Base-by-base conservation (phyloP, 352 stramenopile genomes). In the Peronospora destructor region DNA sequence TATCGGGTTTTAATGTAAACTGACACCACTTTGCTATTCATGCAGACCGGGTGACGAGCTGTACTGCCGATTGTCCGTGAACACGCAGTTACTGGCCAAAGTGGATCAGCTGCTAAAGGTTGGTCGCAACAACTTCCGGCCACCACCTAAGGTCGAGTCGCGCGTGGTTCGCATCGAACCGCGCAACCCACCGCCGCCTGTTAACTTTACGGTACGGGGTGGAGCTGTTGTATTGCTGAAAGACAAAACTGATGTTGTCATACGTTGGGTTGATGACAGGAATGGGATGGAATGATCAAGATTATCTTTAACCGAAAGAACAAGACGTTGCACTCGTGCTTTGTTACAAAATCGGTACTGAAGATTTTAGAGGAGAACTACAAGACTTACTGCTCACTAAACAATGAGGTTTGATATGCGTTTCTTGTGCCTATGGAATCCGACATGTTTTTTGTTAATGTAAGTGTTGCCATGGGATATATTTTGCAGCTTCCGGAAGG, bases 261-360 rank as follows among this genome's bases (percentile, higher is more conserved):
- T 41, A 6, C 42, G n/a, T 28, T 33, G 8, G 7, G 13, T 28
- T 34, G 16, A 3, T 53, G 63, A 33, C 23, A 82, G 53, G 96
- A 99, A 75, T 99, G 96, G 96, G 97, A 99, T 68, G 97, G 96
- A 30, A 97, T 99, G 88, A 91, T 99, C 59, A 95, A 97, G 58
- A 88, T 99, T 56, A 73, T 98, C 38, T 99, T 99, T 72, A 98
- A 99, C 74, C 84, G 97, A 30, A 99, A 99, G 74, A 98, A 99
- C 75, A 99, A 99, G 81, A 99, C 95, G 29, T 72, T 99, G 16
- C 80, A 96, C 54, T 88, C 94, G 33, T 93, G 95, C 13, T 92
- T 99, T 58, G 96, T 90, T 26, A 98, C 94, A 28, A 99, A 99
- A 73, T 80, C 91, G 2, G 94, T 97, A 25, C 76, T 98, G 6